These are phyloP conservation scores for Dryas octopetala DNA, from an alignment of 306 rosid genomes.

Conservation along the genomic window DNA sequence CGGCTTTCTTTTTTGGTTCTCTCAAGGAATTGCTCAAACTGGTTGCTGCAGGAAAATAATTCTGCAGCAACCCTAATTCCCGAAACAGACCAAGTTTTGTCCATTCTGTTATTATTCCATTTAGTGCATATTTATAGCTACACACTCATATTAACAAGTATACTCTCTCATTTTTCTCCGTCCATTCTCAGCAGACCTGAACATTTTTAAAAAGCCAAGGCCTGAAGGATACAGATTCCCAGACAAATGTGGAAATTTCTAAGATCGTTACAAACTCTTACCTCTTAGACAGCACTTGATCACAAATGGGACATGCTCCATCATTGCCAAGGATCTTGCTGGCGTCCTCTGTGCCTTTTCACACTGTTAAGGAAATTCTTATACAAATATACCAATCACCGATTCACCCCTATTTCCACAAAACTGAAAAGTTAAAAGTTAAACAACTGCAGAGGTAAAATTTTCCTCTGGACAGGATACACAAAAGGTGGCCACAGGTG, in stretches of 20 bases:
- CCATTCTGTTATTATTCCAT: neutral
- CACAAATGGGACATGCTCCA: conserved; percentile 95
- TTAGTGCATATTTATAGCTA: conserved; percentile 1
- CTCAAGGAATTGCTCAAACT: neutral
- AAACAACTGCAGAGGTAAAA: conserved; percentile 8
- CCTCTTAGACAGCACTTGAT: conserved; percentile 99
- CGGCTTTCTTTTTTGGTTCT: conserved; percentile 7
- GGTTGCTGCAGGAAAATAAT: neutral
- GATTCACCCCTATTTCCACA: conserved; percentile 1
- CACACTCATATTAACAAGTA: neutral
- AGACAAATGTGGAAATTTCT: neutral
- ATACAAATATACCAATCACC: conserved; percentile 5
- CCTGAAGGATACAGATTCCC: conserved; percentile 11
- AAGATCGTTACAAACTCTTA: conserved; percentile 22
- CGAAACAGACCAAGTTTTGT: neutral
- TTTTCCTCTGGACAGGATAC: conserved; percentile 54
- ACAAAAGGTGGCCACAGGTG: conserved; percentile 89
- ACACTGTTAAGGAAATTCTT: conserved; percentile 46
- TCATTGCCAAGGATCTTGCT: conserved; percentile 83
- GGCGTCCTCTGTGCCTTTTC: conserved; percentile 91
- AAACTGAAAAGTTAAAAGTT: neutral
- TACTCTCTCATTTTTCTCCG: conserved; percentile 14
- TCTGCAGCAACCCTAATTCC: conserved; percentile 14
- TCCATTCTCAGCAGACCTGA: neutral
- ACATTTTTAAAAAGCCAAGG: neutral